Evolutionary conservation across 2,329 filamentous ascomycete species (phyloP).

Genomic region (Apiospora rasikravindrae): DNA sequence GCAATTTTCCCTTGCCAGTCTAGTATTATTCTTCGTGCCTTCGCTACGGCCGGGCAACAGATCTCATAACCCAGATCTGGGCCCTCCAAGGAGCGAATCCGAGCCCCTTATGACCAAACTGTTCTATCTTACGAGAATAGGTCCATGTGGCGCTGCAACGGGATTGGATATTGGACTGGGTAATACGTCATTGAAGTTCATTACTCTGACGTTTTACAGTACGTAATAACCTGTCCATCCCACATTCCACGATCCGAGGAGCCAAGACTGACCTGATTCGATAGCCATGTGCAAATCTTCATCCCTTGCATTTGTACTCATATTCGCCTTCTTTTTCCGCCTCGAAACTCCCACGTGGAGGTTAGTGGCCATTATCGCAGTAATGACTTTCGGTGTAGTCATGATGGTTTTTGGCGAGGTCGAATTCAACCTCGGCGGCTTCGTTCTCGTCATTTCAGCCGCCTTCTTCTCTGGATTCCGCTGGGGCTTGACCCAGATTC

Average conservation of each 20-base stretch:
- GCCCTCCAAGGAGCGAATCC: slow-evolving; percentile 56
- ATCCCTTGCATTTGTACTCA: slow-evolving; percentile 88
- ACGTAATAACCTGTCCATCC: slow-evolving; percentile 40
- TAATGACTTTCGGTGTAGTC: slow-evolving; percentile 91
- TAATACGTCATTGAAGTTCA: slow-evolving; percentile 95
- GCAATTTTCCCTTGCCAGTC: slow-evolving; percentile 79
- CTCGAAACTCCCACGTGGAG: slow-evolving; percentile 87
- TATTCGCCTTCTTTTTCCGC: slow-evolving; percentile 93
- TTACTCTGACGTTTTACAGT: slow-evolving; percentile 96
- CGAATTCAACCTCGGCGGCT: slow-evolving; percentile 84
- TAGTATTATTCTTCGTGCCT: slow-evolving; percentile 83
- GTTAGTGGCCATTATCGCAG: slow-evolving; percentile 83
- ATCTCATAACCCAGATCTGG: slow-evolving; percentile 52
- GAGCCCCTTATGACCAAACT: slow-evolving; percentile 80
- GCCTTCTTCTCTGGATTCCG: slow-evolving; percentile 96
- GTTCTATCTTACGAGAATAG: slow-evolving; percentile 92
- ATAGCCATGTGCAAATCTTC: slow-evolving; percentile 98
- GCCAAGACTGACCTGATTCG: slow-evolving; percentile 30
- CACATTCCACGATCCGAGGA: neutral
- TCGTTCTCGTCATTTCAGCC: slow-evolving; percentile 89
- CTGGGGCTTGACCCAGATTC: slow-evolving; percentile 97
- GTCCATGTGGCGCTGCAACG: slow-evolving; percentile 89
- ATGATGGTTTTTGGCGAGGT: slow-evolving; percentile 99
- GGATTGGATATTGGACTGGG: slow-evolving; percentile 95
- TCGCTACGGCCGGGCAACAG: slow-evolving; percentile 72